Evolutionary conservation across 2,329 filamentous ascomycete genomes (phyloP), one percentile per base, ranked within the genome.

Genomic region (Amauroascus verrucosus): DNA sequence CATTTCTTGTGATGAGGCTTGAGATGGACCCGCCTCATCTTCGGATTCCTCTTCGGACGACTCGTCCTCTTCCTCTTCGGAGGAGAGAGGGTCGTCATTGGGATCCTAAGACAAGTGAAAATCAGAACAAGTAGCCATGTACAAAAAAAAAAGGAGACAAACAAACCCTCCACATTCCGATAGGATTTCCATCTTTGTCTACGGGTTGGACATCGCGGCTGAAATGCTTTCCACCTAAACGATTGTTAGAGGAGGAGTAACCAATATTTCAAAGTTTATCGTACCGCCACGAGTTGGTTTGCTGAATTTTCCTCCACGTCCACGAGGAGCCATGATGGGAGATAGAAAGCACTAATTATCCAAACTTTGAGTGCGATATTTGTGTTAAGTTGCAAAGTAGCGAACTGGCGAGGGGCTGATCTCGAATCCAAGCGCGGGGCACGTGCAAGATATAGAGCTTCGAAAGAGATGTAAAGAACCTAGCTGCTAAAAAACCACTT

Each of bases 241-340:
- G 32, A 54, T 56, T 48, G 13, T 47, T 38, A 14, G 18, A 16
- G 3, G 22, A 28, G 28, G 24, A 48, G 16, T 48, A 50, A 41
- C 16, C 32, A 35, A 38, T 14, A 46, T 6, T 5, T 32, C 28
- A 16, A 7, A 16, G 24, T 47, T 18, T 43, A 56, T 60, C 79
- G 62, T 73, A 91, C 91, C 90, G 78, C 91, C 91, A 73, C 91
- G 81, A 62, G 88, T 89, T 61, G 85, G 88, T 77, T 96, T 97
- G 75, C 83, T 86, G 71, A 91, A 95, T 75, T 97, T 97, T 72
- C 90, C 88, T 64, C 86, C 89, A 67, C 90, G 86, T 62, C 88
- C 89, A 67, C 88, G 69, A 56, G 70, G 71, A 38, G 72, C 63
- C 71, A 74, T 74, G 26, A 38, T 64, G 55, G 28, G 40, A 22